phyloP scores from a whole-genome alignment of 1,139 yeast species.

The Kodamaea ohmeri region DNA sequence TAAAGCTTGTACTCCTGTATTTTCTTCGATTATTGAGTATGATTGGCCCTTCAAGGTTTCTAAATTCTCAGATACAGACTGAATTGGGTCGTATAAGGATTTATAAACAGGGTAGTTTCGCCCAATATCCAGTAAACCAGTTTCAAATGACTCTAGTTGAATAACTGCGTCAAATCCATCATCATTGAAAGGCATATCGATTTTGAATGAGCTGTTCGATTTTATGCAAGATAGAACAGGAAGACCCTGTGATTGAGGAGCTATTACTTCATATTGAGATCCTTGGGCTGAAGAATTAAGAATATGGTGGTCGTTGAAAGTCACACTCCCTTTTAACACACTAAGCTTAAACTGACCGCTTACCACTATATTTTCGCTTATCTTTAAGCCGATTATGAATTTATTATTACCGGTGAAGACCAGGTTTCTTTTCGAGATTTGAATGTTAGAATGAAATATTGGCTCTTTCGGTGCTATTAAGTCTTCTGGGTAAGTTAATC shows the following conservation, averaged over 20 bases:
- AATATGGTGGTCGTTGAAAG: conserved; percentile 54
- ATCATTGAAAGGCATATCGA: background rate
- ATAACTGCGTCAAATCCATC: conserved; percentile 31
- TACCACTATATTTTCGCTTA: conserved; percentile 49
- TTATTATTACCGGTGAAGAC: conserved; percentile 25
- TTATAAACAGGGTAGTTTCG: conserved; percentile 49
- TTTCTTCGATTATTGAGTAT: conserved; percentile 38
- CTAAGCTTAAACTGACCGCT: conserved; percentile 57
- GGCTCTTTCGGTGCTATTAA: conserved; percentile 1
- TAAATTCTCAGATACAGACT: conserved; percentile 13
- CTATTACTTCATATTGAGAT: conserved; percentile 31
- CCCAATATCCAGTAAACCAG: conserved; percentile 51
- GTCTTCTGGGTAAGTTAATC: background rate
- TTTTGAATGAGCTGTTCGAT: background rate
- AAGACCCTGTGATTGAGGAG: conserved; percentile 53
- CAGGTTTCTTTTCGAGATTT: conserved; percentile 36
- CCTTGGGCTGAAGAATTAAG: conserved; percentile 30
- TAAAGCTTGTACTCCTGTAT: conserved; percentile 28
- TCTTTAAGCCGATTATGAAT: conserved; percentile 42
- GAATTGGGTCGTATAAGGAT: conserved; percentile 29
- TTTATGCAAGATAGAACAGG: conserved; percentile 51
- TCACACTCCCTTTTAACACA: conserved; percentile 57
- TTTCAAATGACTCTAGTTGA: conserved; percentile 30
- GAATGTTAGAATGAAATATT: conserved; percentile 28
- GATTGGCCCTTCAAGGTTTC: conserved; percentile 21